Evolutionary conservation across 495 filamentous ascomycete genomes (phyloP), one percentile per base, ranked within the genome.

Genomic region (Halenospora varia): DNA sequence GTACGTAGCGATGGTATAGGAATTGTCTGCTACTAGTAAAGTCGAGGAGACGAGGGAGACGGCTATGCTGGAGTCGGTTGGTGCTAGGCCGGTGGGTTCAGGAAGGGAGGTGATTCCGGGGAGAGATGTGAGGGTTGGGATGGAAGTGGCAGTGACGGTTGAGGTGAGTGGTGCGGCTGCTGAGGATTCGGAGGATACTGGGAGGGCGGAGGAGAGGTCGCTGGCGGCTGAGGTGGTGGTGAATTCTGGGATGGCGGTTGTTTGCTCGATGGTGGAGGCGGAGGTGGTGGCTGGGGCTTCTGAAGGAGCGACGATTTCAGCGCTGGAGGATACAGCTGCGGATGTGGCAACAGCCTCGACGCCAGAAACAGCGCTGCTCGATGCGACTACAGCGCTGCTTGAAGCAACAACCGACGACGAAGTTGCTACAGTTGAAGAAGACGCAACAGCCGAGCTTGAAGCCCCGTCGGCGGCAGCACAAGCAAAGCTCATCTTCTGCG

Each of bases 401-500:
- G 29, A 35, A 4, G 29, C 13, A 4, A 35, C 29, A n/a, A n/a
- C n/a, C n/a, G n/a, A n/a, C 29, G 29, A 4, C 4, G 29, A 35
- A 35, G 29, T 35, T n/a, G n/a, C n/a, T n/a, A n/a, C n/a, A 35
- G 4, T 13, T 6, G 29, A 35, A 35, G 29, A 35, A 4, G 29
- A 4, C 29, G 29, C 13, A 4, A 35, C 29, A 4, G 13, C 29
- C 29, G 29, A 35, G 29, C 29, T 35, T 13, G 29, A 35, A 13
- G 6, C 13, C 13, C 29, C 29, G 13, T 35, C 29, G 13, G 29
- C 29, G 13, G 29, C 4, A 2, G 56, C 56, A 58, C 77, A 79
- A 35, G 75, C 75, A 62, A 80, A 75, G 51, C 71, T 75, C 66
- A 80, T 77, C 60, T 75, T 70, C 49, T 64, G 66, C 10, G 64